phyloP scores from a whole-genome alignment of 495 filamentous ascomycete genomes.

The Penicillium crystallinum region DNA sequence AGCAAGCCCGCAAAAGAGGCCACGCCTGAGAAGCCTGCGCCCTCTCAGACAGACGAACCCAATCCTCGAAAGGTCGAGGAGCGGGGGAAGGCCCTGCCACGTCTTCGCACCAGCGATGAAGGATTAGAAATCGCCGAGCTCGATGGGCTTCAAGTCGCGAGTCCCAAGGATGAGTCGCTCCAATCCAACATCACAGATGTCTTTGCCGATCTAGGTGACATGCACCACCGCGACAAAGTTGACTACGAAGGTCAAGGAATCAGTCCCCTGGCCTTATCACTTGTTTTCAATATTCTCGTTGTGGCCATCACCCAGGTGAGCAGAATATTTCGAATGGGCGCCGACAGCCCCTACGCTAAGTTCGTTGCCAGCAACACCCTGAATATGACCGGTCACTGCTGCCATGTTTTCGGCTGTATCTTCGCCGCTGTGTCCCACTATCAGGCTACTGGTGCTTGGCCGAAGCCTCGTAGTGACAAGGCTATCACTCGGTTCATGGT shows the following conservation, averaged over 20 bases:
- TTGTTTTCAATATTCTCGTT: slow-evolving; percentile 32
- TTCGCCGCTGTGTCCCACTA: slow-evolving; percentile 26
- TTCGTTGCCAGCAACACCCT: slow-evolving; percentile 25
- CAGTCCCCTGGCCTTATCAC: slow-evolving; percentile 21
- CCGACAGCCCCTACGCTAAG: slow-evolving; percentile 25
- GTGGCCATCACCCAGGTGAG: slow-evolving; percentile 29
- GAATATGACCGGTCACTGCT: slow-evolving; percentile 37
- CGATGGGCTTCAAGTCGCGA: slow-evolving; percentile 36
- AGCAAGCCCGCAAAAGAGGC: not conserved
- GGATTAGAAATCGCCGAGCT: slow-evolving; percentile 36
- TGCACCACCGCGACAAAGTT: slow-evolving; percentile 12
- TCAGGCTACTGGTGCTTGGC: slow-evolving; percentile 34
- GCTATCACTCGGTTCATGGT: slow-evolving; percentile 28
- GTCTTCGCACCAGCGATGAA: slow-evolving; percentile 10
- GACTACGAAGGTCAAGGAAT: slow-evolving; percentile 8
- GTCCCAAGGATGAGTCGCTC: slow-evolving; percentile 7
- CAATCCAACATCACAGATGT: slow-evolving; percentile 23
- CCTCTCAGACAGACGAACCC: not conserved
- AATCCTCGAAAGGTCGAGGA: slow-evolving; percentile 1
- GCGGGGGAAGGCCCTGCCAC: slow-evolving; percentile 16
- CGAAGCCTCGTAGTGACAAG: slow-evolving; percentile 23
- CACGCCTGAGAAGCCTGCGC: not conserved
- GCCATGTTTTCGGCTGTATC: slow-evolving; percentile 28
- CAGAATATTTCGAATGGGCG: slow-evolving; percentile 16
- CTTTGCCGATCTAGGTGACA: slow-evolving; percentile 15